Conservation (phyloP, 257 asterid genomes). For the Fraxinus cuspidata region DNA sequence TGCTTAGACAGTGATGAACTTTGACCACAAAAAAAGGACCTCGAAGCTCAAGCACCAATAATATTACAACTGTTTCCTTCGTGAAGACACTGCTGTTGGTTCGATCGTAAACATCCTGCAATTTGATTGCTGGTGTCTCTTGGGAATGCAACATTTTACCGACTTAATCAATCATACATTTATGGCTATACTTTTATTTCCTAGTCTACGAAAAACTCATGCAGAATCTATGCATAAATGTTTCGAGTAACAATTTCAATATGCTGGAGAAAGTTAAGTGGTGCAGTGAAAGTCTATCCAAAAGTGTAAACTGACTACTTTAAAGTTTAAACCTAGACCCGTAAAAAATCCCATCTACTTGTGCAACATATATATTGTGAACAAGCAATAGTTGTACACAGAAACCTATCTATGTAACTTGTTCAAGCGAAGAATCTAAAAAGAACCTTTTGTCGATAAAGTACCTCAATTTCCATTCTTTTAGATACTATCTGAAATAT, state of each 20-base stretch:
- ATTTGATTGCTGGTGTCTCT: neutral
- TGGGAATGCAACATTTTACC: neutral
- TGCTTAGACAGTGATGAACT: neutral
- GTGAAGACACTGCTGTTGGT: neutral
- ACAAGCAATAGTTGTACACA: neutral
- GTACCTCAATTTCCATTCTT: too few relatives aligned
- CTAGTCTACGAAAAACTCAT: neutral
- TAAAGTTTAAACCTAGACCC: neutral
- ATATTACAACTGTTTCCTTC: neutral
- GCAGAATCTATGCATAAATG: neutral
- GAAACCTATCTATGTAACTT: neutral
- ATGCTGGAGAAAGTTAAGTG: neutral
- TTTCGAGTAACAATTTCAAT: too few relatives aligned
- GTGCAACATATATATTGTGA: neutral
- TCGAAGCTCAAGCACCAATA: neutral
- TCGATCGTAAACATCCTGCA: neutral
- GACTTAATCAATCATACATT: neutral
- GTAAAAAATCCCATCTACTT: too few relatives aligned
- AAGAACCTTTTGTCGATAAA: neutral
- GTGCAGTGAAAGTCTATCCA: neutral
- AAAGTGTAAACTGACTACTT: neutral
- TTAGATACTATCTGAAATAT: neutral
- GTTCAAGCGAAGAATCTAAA: neutral
- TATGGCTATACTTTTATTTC: neutral
- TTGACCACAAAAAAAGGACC: neutral